Percentiles rank a stretch among this genome's conserved stretches.
Evolutionary conservation across 176 grass and related monocot genomes (phyloP).

Genomic region (Zea luxurians): DNA sequence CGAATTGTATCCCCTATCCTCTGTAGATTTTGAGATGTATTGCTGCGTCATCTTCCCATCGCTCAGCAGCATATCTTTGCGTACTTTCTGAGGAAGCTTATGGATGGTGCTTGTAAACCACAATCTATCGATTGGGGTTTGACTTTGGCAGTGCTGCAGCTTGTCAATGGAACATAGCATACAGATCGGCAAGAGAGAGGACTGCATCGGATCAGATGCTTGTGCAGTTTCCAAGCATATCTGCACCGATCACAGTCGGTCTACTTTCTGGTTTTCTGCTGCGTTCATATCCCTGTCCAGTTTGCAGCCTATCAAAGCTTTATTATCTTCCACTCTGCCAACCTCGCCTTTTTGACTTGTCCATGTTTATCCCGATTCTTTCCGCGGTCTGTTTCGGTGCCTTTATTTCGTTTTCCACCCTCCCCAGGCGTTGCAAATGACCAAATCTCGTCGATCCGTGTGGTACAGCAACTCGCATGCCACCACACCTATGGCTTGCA

Average conservation of each 20-base stretch:
- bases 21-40: not conserved
- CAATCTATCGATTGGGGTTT: slow-evolving; percentile 18
- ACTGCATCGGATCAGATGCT: slow-evolving; percentile 57
- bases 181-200: slow-evolving; percentile 27
- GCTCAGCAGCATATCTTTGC: not conserved
- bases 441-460: not conserved
- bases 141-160: slow-evolving; percentile 36
- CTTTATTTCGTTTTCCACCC: slow-evolving; percentile 7
- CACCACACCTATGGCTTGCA: slow-evolving; percentile 6
- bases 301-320: slow-evolving; percentile 37
- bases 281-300: slow-evolving; percentile 33
- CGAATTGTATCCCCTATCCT: not conserved
- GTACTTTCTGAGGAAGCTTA: not conserved
- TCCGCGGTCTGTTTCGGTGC: slow-evolving; percentile 12
- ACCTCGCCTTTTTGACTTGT: slow-evolving; percentile 46
- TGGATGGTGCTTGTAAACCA: too few species aligned
- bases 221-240: slow-evolving; percentile 47
- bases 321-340: slow-evolving; percentile 49
- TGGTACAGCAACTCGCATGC: not conserved
- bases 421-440: not conserved
- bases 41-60: slow-evolving; percentile 12
- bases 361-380: slow-evolving; percentile 34
- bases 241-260: slow-evolving; percentile 29
- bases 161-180: slow-evolving; percentile 33
- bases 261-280: too few species aligned